phyloP scores from a whole-genome alignment of 331 rosid species.

The Quercus phellos region DNA sequence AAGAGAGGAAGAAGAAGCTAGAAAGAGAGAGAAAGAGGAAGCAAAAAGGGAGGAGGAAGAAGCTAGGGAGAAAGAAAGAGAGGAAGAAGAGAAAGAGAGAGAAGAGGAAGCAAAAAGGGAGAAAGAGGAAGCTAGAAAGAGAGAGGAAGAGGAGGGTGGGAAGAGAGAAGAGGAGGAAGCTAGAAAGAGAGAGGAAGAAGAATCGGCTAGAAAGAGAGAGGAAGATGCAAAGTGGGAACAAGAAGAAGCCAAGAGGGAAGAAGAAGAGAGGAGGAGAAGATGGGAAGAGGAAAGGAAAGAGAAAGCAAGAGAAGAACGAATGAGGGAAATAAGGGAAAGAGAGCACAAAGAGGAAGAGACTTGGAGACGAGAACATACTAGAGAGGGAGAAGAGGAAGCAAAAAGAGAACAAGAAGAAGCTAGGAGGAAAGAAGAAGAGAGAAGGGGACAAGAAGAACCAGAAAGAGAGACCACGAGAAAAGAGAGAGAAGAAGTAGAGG shows the following conservation, averaged over 20 bases:
- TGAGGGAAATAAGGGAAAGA: background rate
- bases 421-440: slow-evolving; percentile 6
- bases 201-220: background rate
- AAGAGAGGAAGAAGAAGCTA: background rate
- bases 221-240: background rate
- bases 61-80: too few relatives aligned
- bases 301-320: background rate
- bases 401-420: background rate
- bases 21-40: background rate
- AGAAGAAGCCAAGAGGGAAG: background rate
- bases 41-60: background rate
- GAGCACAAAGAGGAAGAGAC: background rate
- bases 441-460: background rate
- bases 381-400: background rate
- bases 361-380: background rate
- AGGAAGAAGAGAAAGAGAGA: background rate
- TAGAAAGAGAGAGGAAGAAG: background rate
- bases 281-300: background rate
- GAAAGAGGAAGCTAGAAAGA: slow-evolving; percentile 2
- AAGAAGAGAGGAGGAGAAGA: background rate
- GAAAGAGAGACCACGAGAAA: background rate
- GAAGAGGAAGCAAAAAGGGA: slow-evolving; percentile 2
- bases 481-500: background rate
- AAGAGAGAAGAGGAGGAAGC: background rate
- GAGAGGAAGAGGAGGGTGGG: background rate